These are phyloP conservation scores for Trypanosoma theileri DNA, from an alignment of 208 protist species.

Conservation along the genomic window DNA sequence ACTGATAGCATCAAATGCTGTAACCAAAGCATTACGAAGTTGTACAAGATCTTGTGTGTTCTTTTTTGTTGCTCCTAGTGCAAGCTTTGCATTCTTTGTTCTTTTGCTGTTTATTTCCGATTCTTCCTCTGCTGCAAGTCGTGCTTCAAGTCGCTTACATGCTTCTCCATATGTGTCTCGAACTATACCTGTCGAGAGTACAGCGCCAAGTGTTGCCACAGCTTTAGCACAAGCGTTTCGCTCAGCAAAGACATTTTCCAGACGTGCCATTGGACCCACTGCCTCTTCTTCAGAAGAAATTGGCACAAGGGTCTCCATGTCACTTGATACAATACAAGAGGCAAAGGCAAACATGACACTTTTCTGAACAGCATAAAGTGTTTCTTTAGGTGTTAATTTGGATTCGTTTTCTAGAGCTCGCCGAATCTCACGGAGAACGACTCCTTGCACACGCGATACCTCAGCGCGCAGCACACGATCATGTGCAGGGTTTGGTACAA, in stretches of 20 bases:
- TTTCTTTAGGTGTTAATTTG: constrained; percentile 48
- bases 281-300: constrained; percentile 38
- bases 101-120: constrained; percentile 26
- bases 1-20: constrained; percentile 44
- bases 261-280: constrained; percentile 30
- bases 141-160: constrained; percentile 37
- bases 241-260: constrained; percentile 48
- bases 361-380: constrained; percentile 48
- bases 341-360: constrained; percentile 44
- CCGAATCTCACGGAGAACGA: constrained; percentile 42
- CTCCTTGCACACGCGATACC: constrained; percentile 46
- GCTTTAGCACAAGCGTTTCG: constrained; percentile 40
- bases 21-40: constrained; percentile 31
- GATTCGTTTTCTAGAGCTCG: constrained; percentile 24
- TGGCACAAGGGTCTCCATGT: constrained; percentile 23
- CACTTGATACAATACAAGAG: constrained; percentile 38
- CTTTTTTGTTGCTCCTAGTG: constrained; percentile 47
- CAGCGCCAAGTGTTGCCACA: constrained; percentile 42
- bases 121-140: constrained; percentile 32
- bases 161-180: constrained; percentile 27
- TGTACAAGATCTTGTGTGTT: constrained; percentile 44
- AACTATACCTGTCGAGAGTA: constrained; percentile 51
- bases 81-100: constrained; percentile 30
- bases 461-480: constrained; percentile 36
- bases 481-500: constrained; percentile 49